Evolutionary conservation across 2,329 filamentous ascomycete genomes (phyloP).

Genomic region (Diaporthe batatas): DNA sequence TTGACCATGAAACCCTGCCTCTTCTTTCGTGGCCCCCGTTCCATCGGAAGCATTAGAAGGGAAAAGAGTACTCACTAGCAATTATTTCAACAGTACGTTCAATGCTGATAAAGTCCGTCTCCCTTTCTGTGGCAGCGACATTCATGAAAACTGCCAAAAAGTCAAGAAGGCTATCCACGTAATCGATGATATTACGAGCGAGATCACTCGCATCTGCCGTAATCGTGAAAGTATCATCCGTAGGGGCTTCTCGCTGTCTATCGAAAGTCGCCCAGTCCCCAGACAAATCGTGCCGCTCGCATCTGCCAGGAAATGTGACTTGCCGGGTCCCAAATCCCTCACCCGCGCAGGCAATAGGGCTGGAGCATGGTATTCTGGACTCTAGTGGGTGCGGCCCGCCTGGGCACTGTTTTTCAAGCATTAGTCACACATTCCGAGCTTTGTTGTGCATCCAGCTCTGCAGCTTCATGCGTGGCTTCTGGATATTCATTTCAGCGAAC

Average conservation of each 20-base stretch:
- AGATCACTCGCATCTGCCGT: neutral
- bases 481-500: neutral
- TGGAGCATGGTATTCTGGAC: conserved; percentile 25
- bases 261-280: neutral
- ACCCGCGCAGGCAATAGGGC: neutral
- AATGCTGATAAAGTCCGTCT: neutral
- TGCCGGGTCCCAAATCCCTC: neutral
- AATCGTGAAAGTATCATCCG: neutral
- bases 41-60: neutral
- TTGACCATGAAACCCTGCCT: neutral
- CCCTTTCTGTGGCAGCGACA: neutral
- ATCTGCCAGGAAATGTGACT: neutral
- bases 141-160: neutral
- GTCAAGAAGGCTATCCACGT: conserved; percentile 1
- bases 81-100: neutral
- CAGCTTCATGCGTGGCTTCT: neutral
- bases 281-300: neutral
- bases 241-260: neutral
- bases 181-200: neutral
- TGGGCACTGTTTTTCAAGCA: conserved; percentile 5
- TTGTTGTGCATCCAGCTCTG: neutral
- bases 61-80: neutral
- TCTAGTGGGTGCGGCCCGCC: neutral
- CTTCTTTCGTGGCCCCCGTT: neutral
- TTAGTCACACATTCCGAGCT: neutral